Conservation (phyloP, 441 rosid genomes). For the Isatis lusitanica region DNA sequence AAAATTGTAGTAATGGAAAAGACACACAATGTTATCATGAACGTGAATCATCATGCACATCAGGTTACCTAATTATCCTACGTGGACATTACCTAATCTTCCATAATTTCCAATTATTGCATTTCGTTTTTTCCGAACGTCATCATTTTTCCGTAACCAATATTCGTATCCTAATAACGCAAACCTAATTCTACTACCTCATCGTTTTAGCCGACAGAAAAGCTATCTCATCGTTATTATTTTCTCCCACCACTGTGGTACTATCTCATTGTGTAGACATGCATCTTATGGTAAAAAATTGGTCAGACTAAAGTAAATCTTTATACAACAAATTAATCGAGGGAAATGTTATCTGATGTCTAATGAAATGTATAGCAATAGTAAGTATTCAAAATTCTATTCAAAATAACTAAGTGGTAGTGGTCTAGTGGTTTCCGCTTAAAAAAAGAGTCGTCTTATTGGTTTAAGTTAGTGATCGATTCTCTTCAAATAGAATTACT, state of each 20-base stretch:
- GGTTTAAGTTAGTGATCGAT: too few relatives aligned
- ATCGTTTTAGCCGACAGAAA: background rate
- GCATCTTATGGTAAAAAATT: background rate
- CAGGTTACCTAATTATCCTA: constrained; percentile 27
- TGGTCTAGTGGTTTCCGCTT: too few relatives aligned
- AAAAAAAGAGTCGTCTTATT: too few relatives aligned
- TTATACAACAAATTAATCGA: background rate
- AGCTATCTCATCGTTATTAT: background rate
- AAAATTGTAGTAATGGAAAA: background rate
- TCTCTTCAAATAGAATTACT: too few relatives aligned
- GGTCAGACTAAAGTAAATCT: background rate
- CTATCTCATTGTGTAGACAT: background rate
- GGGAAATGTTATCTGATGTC: background rate
- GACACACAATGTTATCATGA: constrained; percentile 12
- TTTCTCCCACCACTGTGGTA: background rate
- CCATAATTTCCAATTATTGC: constrained; percentile 22
- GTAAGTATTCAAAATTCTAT: too few relatives aligned
- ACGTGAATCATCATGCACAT: constrained; percentile 28
- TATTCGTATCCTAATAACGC: background rate
- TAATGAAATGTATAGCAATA: too few relatives aligned
- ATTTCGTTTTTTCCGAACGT: background rate
- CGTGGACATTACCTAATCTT: constrained; percentile 27
- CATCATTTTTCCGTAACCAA: constrained; percentile 7
- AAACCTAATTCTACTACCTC: constrained; percentile 1
- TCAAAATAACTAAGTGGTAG: too few relatives aligned